Base-by-base conservation (phyloP, 1,139 yeast species). In the Nakaseomyces bracarensis region DNA sequence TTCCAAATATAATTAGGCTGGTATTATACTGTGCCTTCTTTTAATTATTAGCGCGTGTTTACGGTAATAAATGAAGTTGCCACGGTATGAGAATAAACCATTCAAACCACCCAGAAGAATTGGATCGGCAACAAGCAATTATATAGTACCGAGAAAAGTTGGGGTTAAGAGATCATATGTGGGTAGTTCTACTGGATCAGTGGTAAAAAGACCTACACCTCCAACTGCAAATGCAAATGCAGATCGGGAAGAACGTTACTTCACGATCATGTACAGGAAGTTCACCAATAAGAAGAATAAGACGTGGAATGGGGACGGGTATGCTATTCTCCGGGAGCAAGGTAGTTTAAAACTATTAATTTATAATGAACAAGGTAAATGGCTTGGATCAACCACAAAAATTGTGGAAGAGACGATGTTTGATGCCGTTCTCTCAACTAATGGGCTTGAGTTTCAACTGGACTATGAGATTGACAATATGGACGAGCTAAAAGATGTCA, bases 251-350 rank as follows among this genome's bases (percentile, higher is more conserved):
- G 22, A 30, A 4, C 34, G 40, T 28, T 46, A 43, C 28, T 63
- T 54, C 40, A 50, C 52, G 10, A 77, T 78, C 2, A 73, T 84
- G 51, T 84, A 82, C 75, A 67, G 98, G 34, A 86, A 84, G 58
- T 70, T 69, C 33, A 69, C 91, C 1, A 70, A 66, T 30, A 85
- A 83, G 63, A 87, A 89, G 68, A 79, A 87, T 60, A 89, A 89
- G 58, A 80, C 89, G 0, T 91, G 98, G 98, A 94, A 86, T 45
- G 95, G 95, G 3, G 98, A 91, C 63, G 97, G 96, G 0, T 61
- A 64, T 20, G 67, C 84, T 4, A 48, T 61, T 0, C 52, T 69
- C 2, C 46, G 42, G 20, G 27, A 42, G 6, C 15, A 3, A 8
- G 28, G 26, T 13, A 13, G 8, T 1, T 46, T 44, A 8, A 42